Evolutionary conservation across 2,329 filamentous ascomycete species (phyloP).

Genomic region (Penicillium psychrosexuale): DNA sequence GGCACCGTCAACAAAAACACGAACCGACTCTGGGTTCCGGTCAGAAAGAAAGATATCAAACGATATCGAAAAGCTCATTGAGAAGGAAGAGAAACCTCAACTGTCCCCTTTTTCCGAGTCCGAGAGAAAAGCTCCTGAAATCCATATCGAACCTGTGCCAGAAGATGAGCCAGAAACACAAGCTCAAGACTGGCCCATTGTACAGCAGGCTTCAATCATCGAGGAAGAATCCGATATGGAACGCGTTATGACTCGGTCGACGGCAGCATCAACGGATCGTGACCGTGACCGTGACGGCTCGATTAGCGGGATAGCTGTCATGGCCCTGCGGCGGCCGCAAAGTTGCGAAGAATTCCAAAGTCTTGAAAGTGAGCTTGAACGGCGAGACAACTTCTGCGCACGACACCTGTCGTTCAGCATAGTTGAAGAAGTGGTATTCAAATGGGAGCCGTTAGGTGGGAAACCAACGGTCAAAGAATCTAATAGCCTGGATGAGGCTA

Average conservation of each 20-base stretch:
- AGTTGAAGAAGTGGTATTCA: slow-evolving; percentile 46
- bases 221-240: slow-evolving; percentile 32
- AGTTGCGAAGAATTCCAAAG: slow-evolving; percentile 33
- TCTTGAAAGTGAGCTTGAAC: slow-evolving; percentile 16
- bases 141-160: slow-evolving; percentile 31
- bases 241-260: slow-evolving; percentile 29
- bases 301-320: slow-evolving; percentile 24
- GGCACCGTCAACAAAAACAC: slow-evolving; percentile 7
- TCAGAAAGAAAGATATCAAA: slow-evolving; percentile 18
- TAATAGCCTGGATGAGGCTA: slow-evolving; percentile 40
- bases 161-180: slow-evolving; percentile 18
- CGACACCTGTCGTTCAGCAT: slow-evolving; percentile 48
- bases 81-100: slow-evolving; percentile 17
- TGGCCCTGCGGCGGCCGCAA: slow-evolving; percentile 37
- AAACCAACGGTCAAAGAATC: slow-evolving; percentile 32
- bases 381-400: slow-evolving; percentile 34
- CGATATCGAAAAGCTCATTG: slow-evolving; percentile 16
- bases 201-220: slow-evolving; percentile 17
- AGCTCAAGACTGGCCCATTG: slow-evolving; percentile 12
- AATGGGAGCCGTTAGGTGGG: slow-evolving; percentile 32
- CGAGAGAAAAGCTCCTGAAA: slow-evolving; percentile 31
- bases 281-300: slow-evolving; percentile 23
- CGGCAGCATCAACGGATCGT: slow-evolving; percentile 28
- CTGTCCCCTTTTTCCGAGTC: slow-evolving; percentile 7
- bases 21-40: slow-evolving; percentile 14